A percentile compares a stretch with the other conserved stretches of the same genome.
Conservation (phyloP, 1,139 yeast species). For the Zygoascus meyerae region DNA sequence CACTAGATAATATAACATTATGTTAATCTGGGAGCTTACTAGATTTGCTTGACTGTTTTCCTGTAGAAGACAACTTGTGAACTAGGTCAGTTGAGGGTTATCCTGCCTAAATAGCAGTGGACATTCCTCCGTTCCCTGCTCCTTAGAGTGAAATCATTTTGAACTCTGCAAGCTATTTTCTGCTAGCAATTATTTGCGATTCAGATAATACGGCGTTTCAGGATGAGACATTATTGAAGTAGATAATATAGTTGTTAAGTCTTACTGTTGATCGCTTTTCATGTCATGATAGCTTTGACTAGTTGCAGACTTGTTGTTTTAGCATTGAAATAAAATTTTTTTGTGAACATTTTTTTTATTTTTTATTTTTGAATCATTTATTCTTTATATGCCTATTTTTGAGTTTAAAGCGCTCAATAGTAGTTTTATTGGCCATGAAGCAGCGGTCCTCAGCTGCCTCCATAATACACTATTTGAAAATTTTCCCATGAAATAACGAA, state of each 20-base stretch:
- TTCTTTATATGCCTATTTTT: too few relatives aligned
- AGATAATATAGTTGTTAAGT: conserved; percentile 15
- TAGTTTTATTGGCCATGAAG: too few relatives aligned
- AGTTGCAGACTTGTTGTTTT: too few relatives aligned
- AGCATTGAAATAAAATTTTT: too few relatives aligned
- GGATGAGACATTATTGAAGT: conserved; percentile 21
- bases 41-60: conserved; percentile 19
- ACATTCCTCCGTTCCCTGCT: conserved; percentile 31
- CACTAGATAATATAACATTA: conserved; percentile 27
- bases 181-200: conserved; percentile 14
- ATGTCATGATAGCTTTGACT: too few relatives aligned
- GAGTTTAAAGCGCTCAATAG: too few relatives aligned
- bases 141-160: conserved; percentile 25
- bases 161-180: conserved; percentile 24
- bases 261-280: too few relatives aligned
- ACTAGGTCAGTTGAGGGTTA: conserved; percentile 29
- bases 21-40: conserved; percentile 24
- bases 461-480: too few relatives aligned
- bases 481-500: too few relatives aligned
- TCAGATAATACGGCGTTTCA: conserved; percentile 19
- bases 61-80: conserved; percentile 21
- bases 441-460: too few relatives aligned
- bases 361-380: not conserved
- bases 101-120: conserved; percentile 30
- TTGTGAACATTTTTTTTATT: conserved; percentile 3